Evolutionary conservation across 2,329 filamentous ascomycete genomes (phyloP), one percentile per base, ranked within the genome.

Genomic region (Corynespora cassiicola): DNA sequence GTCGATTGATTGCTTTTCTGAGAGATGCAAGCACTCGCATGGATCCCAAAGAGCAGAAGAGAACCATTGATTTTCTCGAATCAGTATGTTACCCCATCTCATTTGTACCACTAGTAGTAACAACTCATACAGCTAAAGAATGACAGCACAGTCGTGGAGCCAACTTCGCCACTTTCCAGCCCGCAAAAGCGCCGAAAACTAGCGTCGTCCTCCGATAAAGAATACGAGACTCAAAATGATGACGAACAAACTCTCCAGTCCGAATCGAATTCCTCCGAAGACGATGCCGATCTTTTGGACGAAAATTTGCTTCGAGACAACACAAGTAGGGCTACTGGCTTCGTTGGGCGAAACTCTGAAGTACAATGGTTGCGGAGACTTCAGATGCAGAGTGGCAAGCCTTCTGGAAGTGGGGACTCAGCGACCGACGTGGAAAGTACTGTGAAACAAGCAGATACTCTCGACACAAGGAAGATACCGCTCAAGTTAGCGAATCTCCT

Each of bases 321-420:
- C 7, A 37, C 52, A 16, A 35, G 46, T 2, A 43, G 46, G 5
- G 54, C 49, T n/a, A 52, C 52, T 3, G 59, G 58, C 9, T 62
- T 54, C 26, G 20, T 58, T n/a, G 58, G 59, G 2, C 43, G 40
- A 12, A 56, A 50, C 19, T 62, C 59, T 1, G 54, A 57, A 7
- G 42, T 55, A 7, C 51, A 57, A n/a, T 59, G 58, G 58, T 39
- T 61, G 2, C 48, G 51, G 18, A 48, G 54, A 19, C 21, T 58
- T 17, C 40, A 45, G 12, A 45, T 47, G 34, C 30, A 24, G 12
- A 32, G 12, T n/a, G n/a, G n/a, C n/a, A n/a, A n/a, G n/a, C n/a
- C n/a, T n/a, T 15, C 1, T 22, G 7, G 25, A 32, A 16, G 23
- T 29, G 5, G 28, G 26, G 9, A 27, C n/a, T n/a, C n/a, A n/a